Percentiles rank a stretch among this genome's conserved stretches.
These are phyloP conservation scores for Aquilaria malaccensis DNA, from an alignment of 345 rosid species.

Conservation along the genomic window DNA sequence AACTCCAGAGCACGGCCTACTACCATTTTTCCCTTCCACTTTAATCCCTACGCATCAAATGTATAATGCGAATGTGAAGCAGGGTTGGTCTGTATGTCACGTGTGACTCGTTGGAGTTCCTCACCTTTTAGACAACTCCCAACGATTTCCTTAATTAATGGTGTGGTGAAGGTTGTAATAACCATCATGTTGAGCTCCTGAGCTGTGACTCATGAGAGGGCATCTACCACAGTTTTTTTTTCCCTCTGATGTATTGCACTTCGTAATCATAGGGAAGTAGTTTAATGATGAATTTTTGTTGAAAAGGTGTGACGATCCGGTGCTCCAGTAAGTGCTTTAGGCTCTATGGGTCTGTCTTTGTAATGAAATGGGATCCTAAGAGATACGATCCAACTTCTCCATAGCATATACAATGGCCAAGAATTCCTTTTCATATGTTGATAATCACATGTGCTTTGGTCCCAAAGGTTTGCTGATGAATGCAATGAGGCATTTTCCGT, in stretches of 20 bases:
- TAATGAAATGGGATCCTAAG: background rate
- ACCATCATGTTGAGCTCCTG: no score
- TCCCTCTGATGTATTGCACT: background rate
- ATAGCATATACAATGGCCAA: background rate
- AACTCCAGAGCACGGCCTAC: no score
- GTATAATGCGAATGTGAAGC: no score
- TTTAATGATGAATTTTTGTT: background rate
- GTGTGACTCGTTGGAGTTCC: no score
- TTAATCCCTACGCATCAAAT: no score
- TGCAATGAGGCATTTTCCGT: background rate
- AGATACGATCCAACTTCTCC: background rate
- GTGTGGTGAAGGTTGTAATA: no score
- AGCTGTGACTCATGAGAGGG: no score
- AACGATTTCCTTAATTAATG: no score
- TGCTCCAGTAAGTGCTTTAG: slow-evolving; percentile 1
- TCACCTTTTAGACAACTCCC: no score
- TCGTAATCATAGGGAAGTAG: background rate
- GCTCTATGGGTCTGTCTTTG: background rate
- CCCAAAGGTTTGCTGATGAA: background rate
- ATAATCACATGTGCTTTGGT: background rate
- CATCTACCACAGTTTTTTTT: background rate
- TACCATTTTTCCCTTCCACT: no score
- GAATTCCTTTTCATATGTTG: slow-evolving; percentile 3
- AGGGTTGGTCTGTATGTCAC: no score
- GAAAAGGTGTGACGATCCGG: background rate